Percentiles rank a stretch among this genome's conserved stretches.
phyloP scores from a whole-genome alignment of 2,329 filamentous ascomycete species.

The Calonectria hongkongensis region DNA sequence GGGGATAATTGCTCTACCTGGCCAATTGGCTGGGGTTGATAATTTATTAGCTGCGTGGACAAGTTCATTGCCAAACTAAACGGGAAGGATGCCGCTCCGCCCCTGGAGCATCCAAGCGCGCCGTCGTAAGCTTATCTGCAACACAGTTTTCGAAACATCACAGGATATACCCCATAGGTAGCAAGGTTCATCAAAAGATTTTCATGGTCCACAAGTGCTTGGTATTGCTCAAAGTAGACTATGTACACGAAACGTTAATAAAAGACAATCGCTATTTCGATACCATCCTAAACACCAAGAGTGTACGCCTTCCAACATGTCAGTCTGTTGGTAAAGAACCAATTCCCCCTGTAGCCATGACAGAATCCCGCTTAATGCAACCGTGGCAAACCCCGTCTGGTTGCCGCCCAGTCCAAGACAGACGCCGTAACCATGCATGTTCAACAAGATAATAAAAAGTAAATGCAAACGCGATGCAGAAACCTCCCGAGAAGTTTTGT shows the following conservation, averaged over 20 bases:
- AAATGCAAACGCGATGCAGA: conserved; percentile 41
- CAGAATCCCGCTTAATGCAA: conserved; percentile 51
- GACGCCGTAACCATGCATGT: conserved; percentile 55
- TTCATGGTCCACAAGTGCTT: conserved; percentile 42
- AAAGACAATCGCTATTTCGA: conserved; percentile 29
- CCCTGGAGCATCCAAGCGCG: conserved; percentile 34
- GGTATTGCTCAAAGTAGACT: conserved; percentile 44
- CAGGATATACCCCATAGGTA: conserved; percentile 16
- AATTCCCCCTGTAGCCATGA: conserved; percentile 46
- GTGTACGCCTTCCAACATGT: conserved; percentile 36
- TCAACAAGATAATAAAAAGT: conserved; percentile 42
- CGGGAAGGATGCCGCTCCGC: neutral
- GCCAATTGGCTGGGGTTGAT: neutral
- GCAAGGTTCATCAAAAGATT: conserved; percentile 13
- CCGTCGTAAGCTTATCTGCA: conserved; percentile 41
- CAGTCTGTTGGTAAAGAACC: conserved; percentile 37
- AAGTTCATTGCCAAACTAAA: conserved; percentile 5
- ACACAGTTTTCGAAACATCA: conserved; percentile 37
- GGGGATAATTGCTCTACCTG: neutral
- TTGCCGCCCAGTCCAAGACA: conserved; percentile 48
- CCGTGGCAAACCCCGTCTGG: conserved; percentile 46
- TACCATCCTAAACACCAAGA: conserved; percentile 41
- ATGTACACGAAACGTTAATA: conserved; percentile 44
- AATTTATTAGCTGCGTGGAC: conserved; percentile 9
- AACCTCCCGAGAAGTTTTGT: conserved; percentile 23